Evolutionary conservation across 208 protist genomes (phyloP).

Genomic region (Leishmania guyanensis): DNA sequence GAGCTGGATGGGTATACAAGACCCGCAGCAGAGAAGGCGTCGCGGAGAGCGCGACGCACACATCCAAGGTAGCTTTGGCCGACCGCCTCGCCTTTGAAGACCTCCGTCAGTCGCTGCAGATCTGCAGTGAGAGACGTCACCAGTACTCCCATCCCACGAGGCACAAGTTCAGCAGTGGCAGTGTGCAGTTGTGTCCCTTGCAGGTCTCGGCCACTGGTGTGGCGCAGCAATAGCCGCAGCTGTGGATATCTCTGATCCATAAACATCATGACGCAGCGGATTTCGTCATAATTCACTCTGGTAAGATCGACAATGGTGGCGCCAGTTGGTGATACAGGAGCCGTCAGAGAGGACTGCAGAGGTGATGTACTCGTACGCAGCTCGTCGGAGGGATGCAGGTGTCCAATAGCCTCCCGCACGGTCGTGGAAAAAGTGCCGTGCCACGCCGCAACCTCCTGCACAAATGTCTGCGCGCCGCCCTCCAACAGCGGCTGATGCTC

Average conservation of each 20-base stretch:
- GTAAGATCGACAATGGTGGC: constrained; percentile 31
- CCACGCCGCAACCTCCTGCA: background rate
- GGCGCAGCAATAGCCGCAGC: constrained; percentile 48
- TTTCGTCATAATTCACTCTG: constrained; percentile 6
- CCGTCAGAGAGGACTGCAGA: too few species aligned
- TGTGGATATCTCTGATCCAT: constrained; percentile 40
- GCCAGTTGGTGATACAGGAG: background rate
- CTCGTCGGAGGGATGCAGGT: background rate
- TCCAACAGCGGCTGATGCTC: constrained; percentile 9
- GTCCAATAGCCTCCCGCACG: constrained; percentile 15
- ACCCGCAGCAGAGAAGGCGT: constrained; percentile 45
- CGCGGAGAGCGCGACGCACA: constrained; percentile 43
- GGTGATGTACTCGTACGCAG: background rate
- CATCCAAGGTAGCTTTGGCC: constrained; percentile 28
- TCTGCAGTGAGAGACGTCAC: constrained; percentile 16
- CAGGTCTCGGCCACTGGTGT: constrained; percentile 67
- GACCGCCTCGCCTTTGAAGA: constrained; percentile 66
- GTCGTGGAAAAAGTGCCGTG: constrained; percentile 19
- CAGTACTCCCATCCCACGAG: constrained; percentile 2
- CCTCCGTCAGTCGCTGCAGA: constrained; percentile 33
- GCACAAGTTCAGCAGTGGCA: constrained; percentile 43
- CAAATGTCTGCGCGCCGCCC: background rate
- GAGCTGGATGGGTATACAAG: constrained; percentile 5
- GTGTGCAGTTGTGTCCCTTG: constrained; percentile 64
- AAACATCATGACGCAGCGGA: background rate